Base-by-base conservation (phyloP, 768 basidiomycete species). In the Lenzites betulinus region DNA sequence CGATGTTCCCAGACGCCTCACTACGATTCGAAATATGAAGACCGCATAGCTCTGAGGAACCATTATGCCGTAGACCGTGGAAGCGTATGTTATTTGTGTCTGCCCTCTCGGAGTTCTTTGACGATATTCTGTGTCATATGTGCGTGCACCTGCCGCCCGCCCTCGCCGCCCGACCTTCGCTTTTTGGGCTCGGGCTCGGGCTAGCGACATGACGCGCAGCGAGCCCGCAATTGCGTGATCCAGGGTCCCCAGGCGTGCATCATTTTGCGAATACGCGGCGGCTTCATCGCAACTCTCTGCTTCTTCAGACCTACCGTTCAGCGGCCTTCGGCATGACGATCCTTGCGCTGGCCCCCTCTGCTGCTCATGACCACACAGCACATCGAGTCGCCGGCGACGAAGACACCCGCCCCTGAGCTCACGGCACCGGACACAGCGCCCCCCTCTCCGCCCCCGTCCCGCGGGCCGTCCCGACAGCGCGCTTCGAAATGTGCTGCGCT, bases 251-350 rank as follows among this genome's bases (percentile, higher is more conserved):
- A 18, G 39, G 56, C 48, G 48, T 50, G 56, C 39, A 58, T 58
- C 56, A 58, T 33, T 50, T 51, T 50, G 56, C 56, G 56, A 50
- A 58, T 51, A 58, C 38, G 48, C 56, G 56, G 47, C 41, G 56
- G 56, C 47, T 43, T 39, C 25, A 22, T 28, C 56, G n/a, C 48
- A 58, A 20, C 38, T 39, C 38, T 39, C 38, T 39, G 35, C 39
- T 49, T 38, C 41, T 51, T 47, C 13, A 33, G 11, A 39, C 36
- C 23, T 16, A 33, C 9, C 11, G 20, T 12, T 26, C 15, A 30
- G 36, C 46, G 22, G 18, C 5, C 47, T 22, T 26, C 26, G 55
- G 36, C 55, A 57, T 57, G 55, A 18, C 33, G 7, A 1, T 23
- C 15, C 9, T 20, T 8, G 25, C n/a, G 46, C n/a, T 22, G 36